Evolutionary conservation across 495 filamentous ascomycete species (phyloP).

Genomic region (Lepraria neglecta): DNA sequence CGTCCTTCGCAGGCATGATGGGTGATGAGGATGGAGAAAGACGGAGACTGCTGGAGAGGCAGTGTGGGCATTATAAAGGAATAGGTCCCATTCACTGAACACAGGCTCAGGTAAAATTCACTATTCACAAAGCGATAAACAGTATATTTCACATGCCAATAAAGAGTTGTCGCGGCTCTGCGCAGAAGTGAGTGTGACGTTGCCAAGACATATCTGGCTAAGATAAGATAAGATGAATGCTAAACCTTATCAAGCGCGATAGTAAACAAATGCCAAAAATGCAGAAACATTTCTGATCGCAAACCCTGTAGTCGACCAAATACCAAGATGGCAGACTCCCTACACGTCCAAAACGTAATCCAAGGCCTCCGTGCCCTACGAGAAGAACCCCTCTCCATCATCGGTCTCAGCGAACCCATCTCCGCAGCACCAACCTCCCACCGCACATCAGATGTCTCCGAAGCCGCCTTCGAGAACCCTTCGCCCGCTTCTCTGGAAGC

Average conservation of each 20-base stretch:
- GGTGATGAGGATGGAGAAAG: conserved; percentile 2
- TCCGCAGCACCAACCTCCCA: conserved; percentile 44
- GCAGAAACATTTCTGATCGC: background rate
- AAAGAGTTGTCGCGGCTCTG: background rate
- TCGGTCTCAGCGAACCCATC: conserved; percentile 70
- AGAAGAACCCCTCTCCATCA: conserved; percentile 53
- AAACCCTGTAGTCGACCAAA: background rate
- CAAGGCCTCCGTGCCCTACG: conserved; percentile 29
- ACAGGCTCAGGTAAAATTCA: background rate
- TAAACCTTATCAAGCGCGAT: background rate
- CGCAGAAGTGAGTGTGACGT: background rate
- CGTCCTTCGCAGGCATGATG: conserved; percentile 30
- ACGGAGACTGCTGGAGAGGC: background rate
- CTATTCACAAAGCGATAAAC: background rate
- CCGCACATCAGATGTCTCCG: conserved; percentile 65
- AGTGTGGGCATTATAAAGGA: background rate
- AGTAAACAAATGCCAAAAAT: conserved; percentile 14
- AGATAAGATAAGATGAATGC: conserved; percentile 5
- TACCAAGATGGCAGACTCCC: conserved; percentile 8
- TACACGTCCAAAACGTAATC: conserved; percentile 19
- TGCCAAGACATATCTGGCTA: conserved; percentile 10
- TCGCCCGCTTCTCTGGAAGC: conserved; percentile 73
- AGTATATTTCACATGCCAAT: background rate
- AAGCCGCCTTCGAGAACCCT: conserved; percentile 55
- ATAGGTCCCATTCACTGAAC: background rate